Percentiles rank a stretch among this genome's conserved stretches.
These are phyloP conservation scores for Chlorella sorokiniana DNA, from an alignment of 139 green algal species.

Conservation along the genomic window DNA sequence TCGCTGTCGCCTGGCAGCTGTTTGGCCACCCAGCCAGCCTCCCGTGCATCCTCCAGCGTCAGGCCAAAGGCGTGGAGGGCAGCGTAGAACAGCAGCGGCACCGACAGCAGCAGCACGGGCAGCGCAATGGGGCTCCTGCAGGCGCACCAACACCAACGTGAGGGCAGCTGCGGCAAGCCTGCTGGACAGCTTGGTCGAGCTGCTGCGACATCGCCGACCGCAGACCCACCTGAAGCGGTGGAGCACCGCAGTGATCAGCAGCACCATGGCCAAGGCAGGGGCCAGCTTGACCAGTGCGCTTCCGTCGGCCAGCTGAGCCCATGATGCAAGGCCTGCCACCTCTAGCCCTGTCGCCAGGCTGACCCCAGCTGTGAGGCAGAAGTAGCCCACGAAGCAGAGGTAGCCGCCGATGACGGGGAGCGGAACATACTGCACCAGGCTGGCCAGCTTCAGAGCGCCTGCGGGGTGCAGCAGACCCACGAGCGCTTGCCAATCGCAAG, in stretches of 20 bases:
- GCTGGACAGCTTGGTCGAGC: not conserved
- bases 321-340: constrained; percentile 16
- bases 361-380: constrained; percentile 64
- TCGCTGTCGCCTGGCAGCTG: constrained; percentile 43
- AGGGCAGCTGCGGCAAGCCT: not conserved
- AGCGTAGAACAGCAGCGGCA: constrained; percentile 46
- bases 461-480: constrained; percentile 1
- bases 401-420: constrained; percentile 75
- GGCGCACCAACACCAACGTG: not conserved
- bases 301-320: not conserved
- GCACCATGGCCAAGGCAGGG: constrained; percentile 46
- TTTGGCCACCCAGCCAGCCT: constrained; percentile 67
- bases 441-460: constrained; percentile 66
- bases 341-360: constrained; percentile 24
- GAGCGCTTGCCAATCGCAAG: too few relatives aligned
- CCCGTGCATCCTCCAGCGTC: constrained; percentile 55
- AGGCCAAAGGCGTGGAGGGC: constrained; percentile 40
- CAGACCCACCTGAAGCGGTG: constrained; percentile 41
- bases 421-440: constrained; percentile 81
- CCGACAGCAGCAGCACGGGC: constrained; percentile 55
- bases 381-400: constrained; percentile 62
- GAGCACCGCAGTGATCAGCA: constrained; percentile 42
- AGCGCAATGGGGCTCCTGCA: constrained; percentile 60
- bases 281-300: constrained; percentile 66
- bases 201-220: too few relatives aligned